Evolutionary conservation across 306 rosid species (phyloP), one percentile per base, ranked within the genome.

Genomic region (Glycyrrhiza uralensis): DNA sequence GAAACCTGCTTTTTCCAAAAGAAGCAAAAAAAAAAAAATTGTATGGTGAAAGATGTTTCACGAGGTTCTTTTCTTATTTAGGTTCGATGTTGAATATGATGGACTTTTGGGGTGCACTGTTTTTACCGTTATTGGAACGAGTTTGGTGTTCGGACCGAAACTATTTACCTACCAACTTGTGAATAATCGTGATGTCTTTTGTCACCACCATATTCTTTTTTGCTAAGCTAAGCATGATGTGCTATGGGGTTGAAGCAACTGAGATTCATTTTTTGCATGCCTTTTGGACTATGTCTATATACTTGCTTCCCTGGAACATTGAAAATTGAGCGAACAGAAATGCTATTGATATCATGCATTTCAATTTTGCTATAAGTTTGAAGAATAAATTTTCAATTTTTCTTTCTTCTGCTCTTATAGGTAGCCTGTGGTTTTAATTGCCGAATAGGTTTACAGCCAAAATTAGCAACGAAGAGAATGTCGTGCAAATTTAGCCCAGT

Each of bases 91-190:
- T 74, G 79, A 47, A 62, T 44, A 62, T 26, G 82, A 67, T 74
- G 76, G 77, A 81, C 81, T 68, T 69, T 63, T 15, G 58, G 87
- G 60, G 33, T 72, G 76, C 81, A 46, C 64, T 69, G 22, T 78
- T 64, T 41, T 85, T 63, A n/a, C 63, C 69, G n/a, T 15, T 11
- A 29, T 2, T 14, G 77, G 72, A 49, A 66, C 64, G 17, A 29
- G 29, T 59, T 71, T 65, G 64, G 30, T 49, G 19, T 59, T 69
- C 18, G 0, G 56, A 79, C 74, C 72, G 58, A 61, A 73, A 18
- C 78, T 60, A 39, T 71, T 69, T 38, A 76, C 76, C 84, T 38
- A 76, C 76, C 84, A 15, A 71, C 80, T 81, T 62, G 52, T 63
- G 19, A 62, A 52, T 62, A 62, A 52, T 62, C 15, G 12, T n/a